These are phyloP conservation scores for Phytopythium sindhum DNA, from an alignment of 352 stramenopile species.

Conservation along the genomic window DNA sequence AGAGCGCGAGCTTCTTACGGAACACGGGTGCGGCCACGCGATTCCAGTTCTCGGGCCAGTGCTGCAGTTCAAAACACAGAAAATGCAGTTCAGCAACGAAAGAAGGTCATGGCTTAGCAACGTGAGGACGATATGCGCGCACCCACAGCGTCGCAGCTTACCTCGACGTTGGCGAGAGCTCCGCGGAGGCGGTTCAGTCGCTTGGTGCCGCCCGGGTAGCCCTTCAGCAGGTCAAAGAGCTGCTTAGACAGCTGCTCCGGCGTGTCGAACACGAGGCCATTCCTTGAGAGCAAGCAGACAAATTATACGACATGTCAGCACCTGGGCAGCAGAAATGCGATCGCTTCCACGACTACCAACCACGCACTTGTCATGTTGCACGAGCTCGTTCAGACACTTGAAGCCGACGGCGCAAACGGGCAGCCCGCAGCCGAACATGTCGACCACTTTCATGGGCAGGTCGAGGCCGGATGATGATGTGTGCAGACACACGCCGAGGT, in stretches of 20 bases:
- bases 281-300: slow-evolving; percentile 27
- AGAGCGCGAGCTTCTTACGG: slow-evolving; percentile 39
- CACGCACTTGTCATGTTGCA: slow-evolving; percentile 92
- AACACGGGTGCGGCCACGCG: slow-evolving; percentile 62
- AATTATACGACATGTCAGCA: neutral
- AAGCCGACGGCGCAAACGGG: slow-evolving; percentile 97
- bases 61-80: slow-evolving; percentile 19
- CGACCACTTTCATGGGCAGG: slow-evolving; percentile 99
- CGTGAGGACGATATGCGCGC: neutral
- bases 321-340: neutral
- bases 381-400: slow-evolving; percentile 95
- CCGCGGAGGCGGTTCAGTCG: slow-evolving; percentile 45
- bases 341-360: neutral
- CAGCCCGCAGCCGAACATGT: slow-evolving; percentile 98
- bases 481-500: slow-evolving; percentile 98
- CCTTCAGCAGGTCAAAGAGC: slow-evolving; percentile 54
- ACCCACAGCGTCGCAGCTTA: slow-evolving; percentile 8
- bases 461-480: slow-evolving; percentile 98
- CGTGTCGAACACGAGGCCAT: slow-evolving; percentile 69
- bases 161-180: slow-evolving; percentile 58
- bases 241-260: slow-evolving; percentile 55
- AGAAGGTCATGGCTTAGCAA: no score
- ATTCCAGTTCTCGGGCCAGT: slow-evolving; percentile 79
- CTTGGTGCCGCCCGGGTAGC: slow-evolving; percentile 40
- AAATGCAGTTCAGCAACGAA: neutral